Evolutionary conservation across 306 rosid genomes (phyloP).

Genomic region (Quercus mongolica): DNA sequence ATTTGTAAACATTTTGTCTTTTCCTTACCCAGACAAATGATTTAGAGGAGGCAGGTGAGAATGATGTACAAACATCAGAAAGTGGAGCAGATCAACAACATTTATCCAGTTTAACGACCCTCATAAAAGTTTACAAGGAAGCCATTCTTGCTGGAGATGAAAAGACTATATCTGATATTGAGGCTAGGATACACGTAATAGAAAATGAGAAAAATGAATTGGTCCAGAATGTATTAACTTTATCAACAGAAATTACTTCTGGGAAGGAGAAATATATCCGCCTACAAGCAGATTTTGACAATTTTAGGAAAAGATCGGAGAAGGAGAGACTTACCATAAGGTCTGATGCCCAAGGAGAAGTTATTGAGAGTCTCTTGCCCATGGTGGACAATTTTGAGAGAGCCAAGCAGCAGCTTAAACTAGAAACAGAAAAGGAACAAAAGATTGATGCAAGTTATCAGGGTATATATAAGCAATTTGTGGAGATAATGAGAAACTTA

Average conservation of each 20-base stretch:
- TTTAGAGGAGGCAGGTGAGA: conserved; percentile 29
- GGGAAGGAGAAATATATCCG: conserved; percentile 69
- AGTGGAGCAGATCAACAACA: conserved; percentile 24
- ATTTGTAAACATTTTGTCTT: not conserved
- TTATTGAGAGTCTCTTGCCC: conserved; percentile 66
- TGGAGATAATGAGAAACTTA: conserved; percentile 75
- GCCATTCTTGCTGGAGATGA: conserved; percentile 57
- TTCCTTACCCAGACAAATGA: conserved; percentile 36
- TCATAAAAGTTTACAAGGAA: conserved; percentile 62
- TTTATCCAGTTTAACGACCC: conserved; percentile 39
- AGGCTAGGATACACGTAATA: conserved; percentile 35
- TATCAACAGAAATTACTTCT: conserved; percentile 52
- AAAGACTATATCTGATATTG: conserved; percentile 39
- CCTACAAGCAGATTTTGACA: conserved; percentile 91
- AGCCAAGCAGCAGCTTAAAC: conserved; percentile 63
- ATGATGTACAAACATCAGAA: conserved; percentile 23
- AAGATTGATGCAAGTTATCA: conserved; percentile 82
- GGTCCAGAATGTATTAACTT: conserved; percentile 41
- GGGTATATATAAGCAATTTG: conserved; percentile 92
- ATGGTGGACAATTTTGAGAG: conserved; percentile 89
- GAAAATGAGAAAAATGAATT: conserved; percentile 49
- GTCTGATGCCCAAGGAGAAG: conserved; percentile 61
- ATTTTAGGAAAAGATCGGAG: conserved; percentile 73
- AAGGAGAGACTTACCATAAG: conserved; percentile 55
- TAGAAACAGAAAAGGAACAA: conserved; percentile 71